Evolutionary conservation across 352 stramenopile genomes (phyloP).

Genomic region (Saprolegnia parasitica): DNA sequence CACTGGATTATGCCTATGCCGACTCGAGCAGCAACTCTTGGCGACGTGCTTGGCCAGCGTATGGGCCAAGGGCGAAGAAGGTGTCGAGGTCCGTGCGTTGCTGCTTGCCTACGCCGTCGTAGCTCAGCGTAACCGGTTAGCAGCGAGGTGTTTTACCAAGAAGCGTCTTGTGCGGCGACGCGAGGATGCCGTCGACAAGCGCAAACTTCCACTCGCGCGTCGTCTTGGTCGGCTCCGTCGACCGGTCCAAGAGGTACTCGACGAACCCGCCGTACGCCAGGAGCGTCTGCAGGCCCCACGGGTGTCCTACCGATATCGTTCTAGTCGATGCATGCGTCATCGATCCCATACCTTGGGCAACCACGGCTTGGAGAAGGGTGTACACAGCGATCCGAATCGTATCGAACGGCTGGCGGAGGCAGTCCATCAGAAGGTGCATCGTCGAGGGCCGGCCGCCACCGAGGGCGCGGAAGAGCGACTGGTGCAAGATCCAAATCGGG

Average conservation of each 20-base stretch:
- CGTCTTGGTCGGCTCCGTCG: constrained; percentile 76
- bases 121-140: too few species aligned
- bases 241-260: constrained; percentile 77
- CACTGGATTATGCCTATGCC: neutral
- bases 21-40: constrained; percentile 12
- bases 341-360: constrained; percentile 43
- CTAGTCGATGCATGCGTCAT: neutral
- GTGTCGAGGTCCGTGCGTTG: neutral
- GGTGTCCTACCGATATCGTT: constrained; percentile 37
- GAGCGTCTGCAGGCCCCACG: constrained; percentile 62
- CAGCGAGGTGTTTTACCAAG: too few species aligned
- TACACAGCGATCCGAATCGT: constrained; percentile 74
- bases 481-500: constrained; percentile 56
- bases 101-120: neutral
- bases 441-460: constrained; percentile 30
- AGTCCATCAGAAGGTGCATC: constrained; percentile 65
- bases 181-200: constrained; percentile 67
- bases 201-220: constrained; percentile 87
- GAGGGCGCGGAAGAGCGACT: constrained; percentile 60
- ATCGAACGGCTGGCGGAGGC: constrained; percentile 79
- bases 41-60: constrained; percentile 9
- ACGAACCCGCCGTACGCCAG: constrained; percentile 77
- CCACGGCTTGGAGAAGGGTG: constrained; percentile 68
- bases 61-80: constrained; percentile 9
- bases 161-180: constrained; percentile 54